phyloP scores from a whole-genome alignment of 139 green algal species.

The Monoraphidium neglectum region DNA sequence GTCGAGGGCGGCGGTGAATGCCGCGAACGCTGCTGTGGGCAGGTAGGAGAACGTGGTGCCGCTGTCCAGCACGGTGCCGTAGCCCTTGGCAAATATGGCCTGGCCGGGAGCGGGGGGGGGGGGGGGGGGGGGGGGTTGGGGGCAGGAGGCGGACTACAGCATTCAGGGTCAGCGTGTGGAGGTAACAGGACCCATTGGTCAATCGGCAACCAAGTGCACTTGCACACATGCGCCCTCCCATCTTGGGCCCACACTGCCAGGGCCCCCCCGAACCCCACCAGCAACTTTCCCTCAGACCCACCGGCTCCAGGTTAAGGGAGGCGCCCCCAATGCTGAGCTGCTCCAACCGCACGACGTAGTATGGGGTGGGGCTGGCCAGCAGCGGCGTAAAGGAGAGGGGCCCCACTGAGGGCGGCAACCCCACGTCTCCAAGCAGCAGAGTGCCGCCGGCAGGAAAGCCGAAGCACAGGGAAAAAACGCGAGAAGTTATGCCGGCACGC shows the following conservation, averaged over 20 bases:
- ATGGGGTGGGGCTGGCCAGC: conserved; percentile 55
- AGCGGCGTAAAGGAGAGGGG: conserved; percentile 69
- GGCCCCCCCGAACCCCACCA: too few species aligned
- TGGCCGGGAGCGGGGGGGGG: too few species aligned
- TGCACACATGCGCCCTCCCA: too few species aligned
- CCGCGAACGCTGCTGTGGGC: conserved; percentile 67
- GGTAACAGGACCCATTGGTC: too few species aligned
- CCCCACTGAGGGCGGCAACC: conserved; percentile 9
- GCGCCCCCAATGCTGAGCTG: conserved; percentile 62
- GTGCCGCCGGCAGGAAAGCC: conserved; percentile 58
- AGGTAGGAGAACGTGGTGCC: conserved; percentile 98
- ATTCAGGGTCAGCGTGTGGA: too few species aligned
- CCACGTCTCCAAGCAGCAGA: conserved; percentile 50
- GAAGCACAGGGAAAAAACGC: conserved; percentile 91
- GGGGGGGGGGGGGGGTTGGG: too few species aligned
- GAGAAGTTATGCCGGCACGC: conserved; percentile 59
- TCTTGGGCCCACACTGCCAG: too few species aligned
- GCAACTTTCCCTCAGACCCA: too few species aligned
- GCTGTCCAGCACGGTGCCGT: conserved; percentile 92
- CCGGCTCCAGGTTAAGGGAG: conserved; percentile 42
- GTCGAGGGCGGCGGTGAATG: conserved; percentile 47
- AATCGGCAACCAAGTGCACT: too few species aligned
- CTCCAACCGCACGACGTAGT: conserved; percentile 81
- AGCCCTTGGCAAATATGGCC: conserved; percentile 51
- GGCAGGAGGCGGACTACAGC: too few species aligned